Base-by-base conservation (phyloP, 2,329 filamentous ascomycete species). In the Botrytis hyacinthi region DNA sequence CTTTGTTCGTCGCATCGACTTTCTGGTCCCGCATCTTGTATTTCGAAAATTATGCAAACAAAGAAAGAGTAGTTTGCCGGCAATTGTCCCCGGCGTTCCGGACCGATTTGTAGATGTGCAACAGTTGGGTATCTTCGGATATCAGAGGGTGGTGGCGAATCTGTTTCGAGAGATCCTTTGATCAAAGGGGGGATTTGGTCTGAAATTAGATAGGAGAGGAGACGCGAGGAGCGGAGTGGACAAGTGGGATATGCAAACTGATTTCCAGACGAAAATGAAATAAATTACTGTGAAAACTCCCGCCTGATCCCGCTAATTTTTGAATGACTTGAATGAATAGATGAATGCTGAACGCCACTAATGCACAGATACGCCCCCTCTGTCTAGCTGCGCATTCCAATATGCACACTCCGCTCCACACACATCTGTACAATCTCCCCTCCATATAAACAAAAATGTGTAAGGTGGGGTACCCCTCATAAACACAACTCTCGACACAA, bases 101-200 rank as follows among this genome's bases (percentile, higher is more conserved):
- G 48, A 22, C 35, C 35, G 66, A 32, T 57, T 68, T 68, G 35
- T 3, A 57, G 66, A 57, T 57, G 10, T 68, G 66, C 66, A 68
- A 68, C 66, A 68, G 20, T 16, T 18, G 14, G 26, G 10, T n/a
- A 32, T 32, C 0, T 66, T 51, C 63, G 48, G 44, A 42, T 9
- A 66, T 42, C 20, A 54, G 12, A 32, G 40, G 18, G 40, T 4
- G 26, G 60, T 62, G 26, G 20, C 10, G 35, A 37, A 32, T 61
- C 4, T 40, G 35, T n/a, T 10, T 40, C 26, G 26, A n/a, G 26
- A 37, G 14, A 22, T 20, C 5, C 26, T n/a, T 51, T 29, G 4
- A 20, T 18, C n/a, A 22, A 46, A 46, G 29, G 62, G 18, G n/a
- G 18, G 10, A 46, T 26, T 14, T 7, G 18, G 18, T 32, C 22